phyloP scores from a whole-genome alignment of 768 basidiomycete species.

The Auricularia auricula-judae region DNA sequence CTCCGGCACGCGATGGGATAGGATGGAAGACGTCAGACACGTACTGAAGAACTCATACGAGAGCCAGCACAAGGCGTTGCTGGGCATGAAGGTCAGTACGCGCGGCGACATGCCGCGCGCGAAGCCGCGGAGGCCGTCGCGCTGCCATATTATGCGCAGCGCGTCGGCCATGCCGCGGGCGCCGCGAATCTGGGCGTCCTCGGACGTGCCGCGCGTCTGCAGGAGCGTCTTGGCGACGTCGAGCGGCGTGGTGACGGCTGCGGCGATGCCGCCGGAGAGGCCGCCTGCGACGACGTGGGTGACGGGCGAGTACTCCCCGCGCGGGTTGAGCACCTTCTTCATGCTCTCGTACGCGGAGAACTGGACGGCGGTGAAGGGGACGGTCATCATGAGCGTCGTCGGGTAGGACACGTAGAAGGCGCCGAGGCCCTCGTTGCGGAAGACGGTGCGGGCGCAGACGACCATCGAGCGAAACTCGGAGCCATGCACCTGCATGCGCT shows the following conservation, averaged over 20 bases:
- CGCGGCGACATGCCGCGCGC: slow-evolving; percentile 81
- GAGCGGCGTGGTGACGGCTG: slow-evolving; percentile 89
- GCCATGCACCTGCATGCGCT: slow-evolving; percentile 96
- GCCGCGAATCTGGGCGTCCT: slow-evolving; percentile 73
- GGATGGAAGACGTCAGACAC: slow-evolving; percentile 23
- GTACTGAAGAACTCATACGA: slow-evolving; percentile 98
- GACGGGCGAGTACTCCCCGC: slow-evolving; percentile 78
- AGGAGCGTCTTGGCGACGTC: slow-evolving; percentile 97
- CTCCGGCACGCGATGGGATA: slow-evolving; percentile 5
- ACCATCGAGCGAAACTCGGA: slow-evolving; percentile 83
- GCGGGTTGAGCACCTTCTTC: slow-evolving; percentile 78
- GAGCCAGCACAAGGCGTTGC: slow-evolving; percentile 94
- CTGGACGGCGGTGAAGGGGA: slow-evolving; percentile 97
- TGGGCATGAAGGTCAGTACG: slow-evolving; percentile 91
- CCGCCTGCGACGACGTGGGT: slow-evolving; percentile 91
- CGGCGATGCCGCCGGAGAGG: slow-evolving; percentile 86
- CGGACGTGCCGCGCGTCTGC: slow-evolving; percentile 88
- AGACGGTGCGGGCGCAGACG: slow-evolving; percentile 78
- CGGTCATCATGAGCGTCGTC: slow-evolving; percentile 90
- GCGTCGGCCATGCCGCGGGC: slow-evolving; percentile 82
- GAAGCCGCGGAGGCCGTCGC: slow-evolving; percentile 82
- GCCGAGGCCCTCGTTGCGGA: slow-evolving; percentile 68
- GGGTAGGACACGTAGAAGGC: slow-evolving; percentile 99
- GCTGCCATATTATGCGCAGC: slow-evolving; percentile 72
- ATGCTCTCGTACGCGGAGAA: slow-evolving; percentile 93